A percentile compares a stretch with the other conserved stretches of the same genome.
Evolutionary conservation across 2,329 filamentous ascomycete genomes (phyloP).

Genomic region (Magnaporthiopsis poae): DNA sequence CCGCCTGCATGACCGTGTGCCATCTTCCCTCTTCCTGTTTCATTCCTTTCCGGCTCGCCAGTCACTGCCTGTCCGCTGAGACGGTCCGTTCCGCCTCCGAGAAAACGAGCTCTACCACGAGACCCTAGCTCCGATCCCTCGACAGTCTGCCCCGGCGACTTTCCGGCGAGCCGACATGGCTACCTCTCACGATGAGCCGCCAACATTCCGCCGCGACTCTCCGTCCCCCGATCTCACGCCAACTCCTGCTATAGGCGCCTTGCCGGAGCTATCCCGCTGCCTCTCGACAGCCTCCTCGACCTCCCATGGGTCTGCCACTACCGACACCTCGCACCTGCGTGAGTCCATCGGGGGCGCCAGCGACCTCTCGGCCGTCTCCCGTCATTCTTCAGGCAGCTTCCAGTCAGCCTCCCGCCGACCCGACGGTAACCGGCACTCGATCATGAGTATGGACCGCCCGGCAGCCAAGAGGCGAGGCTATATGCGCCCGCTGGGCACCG

Average conservation of each 20-base stretch:
- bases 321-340: slow-evolving; percentile 34
- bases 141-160: neutral
- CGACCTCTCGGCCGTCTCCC: slow-evolving; percentile 39
- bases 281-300: slow-evolving; percentile 53
- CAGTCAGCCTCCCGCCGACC: slow-evolving; percentile 33
- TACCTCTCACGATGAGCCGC: slow-evolving; percentile 22
- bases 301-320: slow-evolving; percentile 43
- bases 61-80: neutral
- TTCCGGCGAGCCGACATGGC: slow-evolving; percentile 23
- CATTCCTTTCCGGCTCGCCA: neutral
- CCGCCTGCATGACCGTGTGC: neutral
- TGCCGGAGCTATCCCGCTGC: slow-evolving; percentile 51
- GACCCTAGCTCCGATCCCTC: neutral
- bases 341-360: slow-evolving; percentile 49
- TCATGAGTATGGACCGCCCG: slow-evolving; percentile 17
- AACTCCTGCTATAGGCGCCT: slow-evolving; percentile 43
- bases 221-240: slow-evolving; percentile 57
- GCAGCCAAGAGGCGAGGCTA: slow-evolving; percentile 60
- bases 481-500: slow-evolving; percentile 74
- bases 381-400: slow-evolving; percentile 55
- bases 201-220: slow-evolving; percentile 42
- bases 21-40: neutral
- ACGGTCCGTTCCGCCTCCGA: neutral
- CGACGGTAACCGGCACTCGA: slow-evolving; percentile 22
- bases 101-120: neutral